phyloP scores from a whole-genome alignment of 352 stramenopile genomes.

The Phytopythium aichiense region DNA sequence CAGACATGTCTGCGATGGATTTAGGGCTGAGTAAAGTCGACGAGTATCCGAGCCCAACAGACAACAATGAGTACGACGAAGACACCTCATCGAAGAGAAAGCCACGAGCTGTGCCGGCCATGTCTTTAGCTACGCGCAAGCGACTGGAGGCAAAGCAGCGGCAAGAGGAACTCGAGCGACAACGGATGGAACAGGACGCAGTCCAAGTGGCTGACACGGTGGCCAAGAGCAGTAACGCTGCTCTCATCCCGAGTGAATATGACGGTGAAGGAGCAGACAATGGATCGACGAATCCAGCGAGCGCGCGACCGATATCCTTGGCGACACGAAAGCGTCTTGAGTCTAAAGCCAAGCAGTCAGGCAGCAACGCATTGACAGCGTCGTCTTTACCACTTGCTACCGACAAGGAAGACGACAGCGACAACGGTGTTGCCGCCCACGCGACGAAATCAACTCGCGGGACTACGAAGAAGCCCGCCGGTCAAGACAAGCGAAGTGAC shows the following conservation, averaged over 20 bases:
- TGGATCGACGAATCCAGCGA: neutral
- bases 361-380: neutral
- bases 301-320: slow-evolving; percentile 6
- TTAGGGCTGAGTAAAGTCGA: neutral
- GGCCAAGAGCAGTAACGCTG: neutral
- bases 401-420: neutral
- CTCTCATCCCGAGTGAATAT: neutral
- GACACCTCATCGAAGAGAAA: slow-evolving; percentile 6
- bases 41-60: slow-evolving; percentile 5
- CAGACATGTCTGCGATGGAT: neutral
- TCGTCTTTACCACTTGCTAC: neutral
- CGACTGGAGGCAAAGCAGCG: slow-evolving; percentile 46
- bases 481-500: slow-evolving; percentile 6
- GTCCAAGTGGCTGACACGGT: neutral
- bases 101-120: neutral
- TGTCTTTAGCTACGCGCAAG: slow-evolving; percentile 36
- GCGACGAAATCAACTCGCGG: neutral
- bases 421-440: neutral
- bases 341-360: slow-evolving; percentile 45
- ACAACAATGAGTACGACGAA: slow-evolving; percentile 21
- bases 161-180: slow-evolving; percentile 12
- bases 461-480: slow-evolving; percentile 9
- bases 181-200: slow-evolving; percentile 6
- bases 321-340: slow-evolving; percentile 60
- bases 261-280: neutral